Percentiles rank a stretch among this genome's conserved stretches.
Evolutionary conservation across 2,329 filamentous ascomycete genomes (phyloP).

Genomic region (Epichloe elymi): DNA sequence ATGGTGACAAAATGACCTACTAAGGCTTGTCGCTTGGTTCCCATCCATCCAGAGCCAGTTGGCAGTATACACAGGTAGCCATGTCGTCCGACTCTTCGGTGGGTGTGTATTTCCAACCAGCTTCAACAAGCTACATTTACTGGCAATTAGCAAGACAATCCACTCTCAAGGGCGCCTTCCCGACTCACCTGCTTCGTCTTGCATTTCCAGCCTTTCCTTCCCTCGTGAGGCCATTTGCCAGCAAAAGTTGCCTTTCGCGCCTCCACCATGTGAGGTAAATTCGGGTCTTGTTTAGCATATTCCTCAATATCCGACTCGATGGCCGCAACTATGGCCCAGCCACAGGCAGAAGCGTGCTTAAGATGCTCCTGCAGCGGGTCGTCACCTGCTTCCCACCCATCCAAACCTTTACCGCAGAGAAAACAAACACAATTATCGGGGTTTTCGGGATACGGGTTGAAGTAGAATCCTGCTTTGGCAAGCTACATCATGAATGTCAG

Average conservation of each 20-base stretch:
- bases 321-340: conserved; percentile 66
- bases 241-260: conserved; percentile 75
- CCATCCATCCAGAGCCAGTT: conserved; percentile 84
- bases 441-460: conserved; percentile 58
- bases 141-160: conserved; percentile 3
- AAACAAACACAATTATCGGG: conserved; percentile 88
- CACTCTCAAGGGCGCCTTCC: background rate
- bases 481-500: conserved; percentile 42
- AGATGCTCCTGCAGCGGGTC: conserved; percentile 75
- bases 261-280: conserved; percentile 54
- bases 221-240: conserved; percentile 79
- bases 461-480: conserved; percentile 84
- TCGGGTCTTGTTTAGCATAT: conserved; percentile 60
- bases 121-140: conserved; percentile 60
- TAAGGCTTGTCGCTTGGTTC: conserved; percentile 82
- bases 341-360: conserved; percentile 68
- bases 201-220: conserved; percentile 77
- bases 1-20: conserved; percentile 32
- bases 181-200: conserved; percentile 66
- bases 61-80: conserved; percentile 83
- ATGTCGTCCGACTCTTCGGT: conserved; percentile 74
- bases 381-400: conserved; percentile 85
- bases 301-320: conserved; percentile 49
- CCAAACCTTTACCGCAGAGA: conserved; percentile 68
- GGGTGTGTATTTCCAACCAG: conserved; percentile 90